Evolutionary conservation across 2,329 filamentous ascomycete genomes (phyloP).

Genomic region (Biscogniauxia mediterranea): DNA sequence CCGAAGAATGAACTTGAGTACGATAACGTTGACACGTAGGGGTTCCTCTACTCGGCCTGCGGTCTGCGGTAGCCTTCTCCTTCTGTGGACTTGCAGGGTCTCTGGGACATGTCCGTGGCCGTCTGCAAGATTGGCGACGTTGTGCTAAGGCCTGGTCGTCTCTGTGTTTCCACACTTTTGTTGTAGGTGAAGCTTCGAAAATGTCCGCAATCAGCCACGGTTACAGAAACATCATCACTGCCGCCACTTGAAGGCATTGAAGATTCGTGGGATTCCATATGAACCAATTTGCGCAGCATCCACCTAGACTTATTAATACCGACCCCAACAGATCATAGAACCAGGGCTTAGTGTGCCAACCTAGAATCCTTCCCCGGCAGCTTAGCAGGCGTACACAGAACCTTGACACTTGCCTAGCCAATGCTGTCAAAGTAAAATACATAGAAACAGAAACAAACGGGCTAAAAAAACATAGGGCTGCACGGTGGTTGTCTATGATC

Average conservation of each 20-base stretch:
- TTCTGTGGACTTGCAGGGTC: conserved; percentile 12
- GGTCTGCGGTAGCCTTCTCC: conserved; percentile 8
- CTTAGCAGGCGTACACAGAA: background rate
- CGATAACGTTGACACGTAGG: conserved; percentile 15
- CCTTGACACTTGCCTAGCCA: background rate
- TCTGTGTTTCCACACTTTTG: conserved; percentile 19
- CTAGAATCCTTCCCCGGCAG: background rate
- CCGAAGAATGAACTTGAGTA: conserved; percentile 14
- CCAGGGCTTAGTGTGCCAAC: background rate
- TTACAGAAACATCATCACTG: background rate
- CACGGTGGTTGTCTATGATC: conserved; percentile 5
- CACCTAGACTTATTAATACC: background rate
- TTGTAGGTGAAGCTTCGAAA: background rate
- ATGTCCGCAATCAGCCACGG: background rate
- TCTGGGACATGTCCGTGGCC: conserved; percentile 19
- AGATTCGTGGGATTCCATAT: background rate
- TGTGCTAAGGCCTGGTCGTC: conserved; percentile 23
- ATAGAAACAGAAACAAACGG: background rate
- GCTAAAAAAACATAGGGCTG: background rate
- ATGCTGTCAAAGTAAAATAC: background rate
- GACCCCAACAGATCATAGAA: background rate
- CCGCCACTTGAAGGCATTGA: background rate
- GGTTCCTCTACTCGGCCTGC: conserved; percentile 10
- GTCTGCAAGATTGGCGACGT: conserved; percentile 40
- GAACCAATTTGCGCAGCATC: background rate